Evolutionary conservation across 129 eudicot genomes (phyloP).

Genomic region (Scalesia atractyloides): DNA sequence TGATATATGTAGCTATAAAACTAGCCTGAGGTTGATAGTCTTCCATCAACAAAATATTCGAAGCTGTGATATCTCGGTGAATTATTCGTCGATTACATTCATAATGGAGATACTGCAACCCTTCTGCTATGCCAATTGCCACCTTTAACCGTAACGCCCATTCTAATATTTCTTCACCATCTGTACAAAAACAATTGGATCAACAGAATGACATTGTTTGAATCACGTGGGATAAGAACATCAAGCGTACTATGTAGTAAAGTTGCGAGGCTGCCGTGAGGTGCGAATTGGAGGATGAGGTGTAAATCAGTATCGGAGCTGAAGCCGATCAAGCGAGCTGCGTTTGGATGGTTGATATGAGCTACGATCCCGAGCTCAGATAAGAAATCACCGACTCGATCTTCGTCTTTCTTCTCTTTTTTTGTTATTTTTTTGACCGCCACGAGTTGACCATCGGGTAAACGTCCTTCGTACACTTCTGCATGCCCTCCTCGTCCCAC

Average conservation of each 20-base stretch:
- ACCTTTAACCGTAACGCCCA: slow-evolving; percentile 77
- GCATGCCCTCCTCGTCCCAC: slow-evolving; percentile 97
- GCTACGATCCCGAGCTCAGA: slow-evolving; percentile 94
- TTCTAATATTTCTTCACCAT: slow-evolving; percentile 45
- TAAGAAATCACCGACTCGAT: slow-evolving; percentile 68
- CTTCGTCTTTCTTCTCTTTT: slow-evolving; percentile 73
- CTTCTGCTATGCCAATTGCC: slow-evolving; percentile 86
- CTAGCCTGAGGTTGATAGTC: slow-evolving; percentile 83
- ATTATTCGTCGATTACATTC: slow-evolving; percentile 83
- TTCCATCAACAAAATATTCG: slow-evolving; percentile 76
- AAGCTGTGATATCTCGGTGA: slow-evolving; percentile 94
- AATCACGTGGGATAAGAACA: neutral
- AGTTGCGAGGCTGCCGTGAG: slow-evolving; percentile 81
- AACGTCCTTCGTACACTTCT: slow-evolving; percentile 85
- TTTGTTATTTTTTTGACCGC: slow-evolving; percentile 84
- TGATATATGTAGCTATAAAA: neutral
- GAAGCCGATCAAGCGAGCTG: slow-evolving; percentile 77
- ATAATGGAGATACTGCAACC: slow-evolving; percentile 79
- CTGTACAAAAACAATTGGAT: slow-evolving; percentile 17
- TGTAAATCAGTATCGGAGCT: slow-evolving; percentile 68
- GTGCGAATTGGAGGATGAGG: slow-evolving; percentile 80
- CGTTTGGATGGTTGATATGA: slow-evolving; percentile 90
- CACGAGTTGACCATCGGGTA: slow-evolving; percentile 74
- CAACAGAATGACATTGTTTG: neutral
- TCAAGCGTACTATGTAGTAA: slow-evolving; percentile 51